Evolutionary conservation across 257 asterid species (phyloP), one percentile per base, ranked within the genome.

Genomic region (Fraxinus excelsior): DNA sequence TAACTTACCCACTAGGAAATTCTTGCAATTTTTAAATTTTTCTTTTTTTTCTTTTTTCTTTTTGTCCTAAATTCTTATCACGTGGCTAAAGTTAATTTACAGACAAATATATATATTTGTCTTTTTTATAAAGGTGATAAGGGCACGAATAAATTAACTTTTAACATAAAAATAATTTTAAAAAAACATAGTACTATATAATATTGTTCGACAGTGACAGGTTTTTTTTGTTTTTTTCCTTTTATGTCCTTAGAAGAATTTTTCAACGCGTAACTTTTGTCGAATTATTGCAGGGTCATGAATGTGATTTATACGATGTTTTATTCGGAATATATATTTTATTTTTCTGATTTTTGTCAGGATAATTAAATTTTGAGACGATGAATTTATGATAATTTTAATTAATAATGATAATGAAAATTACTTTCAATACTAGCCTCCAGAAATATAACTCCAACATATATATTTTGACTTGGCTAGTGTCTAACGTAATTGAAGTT

Each of bases 191-290:
- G 0, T 10, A 60, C 31, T 11, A 10, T 3, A 62, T 3, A 23
- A 10, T 62, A 26, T 53, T 53, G 62, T 53, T n/a, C n/a, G 64
- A 3, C 23, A 5, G 64, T 53, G 64, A 6, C 64, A 6, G 64
- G n/a, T 26, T 34, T 68, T 68, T 12, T 31, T 31, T 31, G 34
- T 31, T 3, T 34, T 0, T 29, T 23, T 76, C 13, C 53, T 44
- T 46, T 64, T 62, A 19, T 51, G 76, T 29, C 14, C 32, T 44
- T 71, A 10, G 79, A 49, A 64, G 82, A 82, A 71, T 23, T 74
- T 28, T 82, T 82, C 82, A 78, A 65, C 67, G 73, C 77, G 37
- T 25, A 26, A 25, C 35, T 62, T 26, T 62, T 23, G 35, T 62
- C 68, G 19, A 26, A 62, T 62, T 62, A 62, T 23, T 62, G 68